phyloP scores from a whole-genome alignment of 73 alveolate genomes.

The Uronychia setigera region DNA sequence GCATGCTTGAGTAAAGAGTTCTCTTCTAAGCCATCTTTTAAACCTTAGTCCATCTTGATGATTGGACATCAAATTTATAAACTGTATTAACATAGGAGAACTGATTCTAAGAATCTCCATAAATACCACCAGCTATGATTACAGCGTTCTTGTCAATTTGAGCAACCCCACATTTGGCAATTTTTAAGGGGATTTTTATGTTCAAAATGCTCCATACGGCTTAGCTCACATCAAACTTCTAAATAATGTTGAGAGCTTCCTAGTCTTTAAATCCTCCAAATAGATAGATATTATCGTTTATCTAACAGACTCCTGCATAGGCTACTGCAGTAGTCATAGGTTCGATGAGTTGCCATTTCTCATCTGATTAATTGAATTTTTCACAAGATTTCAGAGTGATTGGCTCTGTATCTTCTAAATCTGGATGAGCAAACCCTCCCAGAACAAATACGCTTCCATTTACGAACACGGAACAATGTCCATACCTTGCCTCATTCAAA shows the following conservation, averaged over 20 bases:
- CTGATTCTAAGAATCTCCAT: conserved; percentile 21
- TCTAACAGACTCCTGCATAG: conserved; percentile 23
- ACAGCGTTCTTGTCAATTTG: conserved; percentile 20
- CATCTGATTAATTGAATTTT: conserved; percentile 10
- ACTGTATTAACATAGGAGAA: conserved; percentile 38
- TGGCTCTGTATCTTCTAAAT: conserved; percentile 30
- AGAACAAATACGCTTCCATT: conserved; percentile 27
- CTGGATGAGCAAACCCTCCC: conserved; percentile 58
- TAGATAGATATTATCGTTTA: conserved; percentile 22
- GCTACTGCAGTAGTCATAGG: conserved; percentile 33
- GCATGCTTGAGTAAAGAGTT: conserved; percentile 39
- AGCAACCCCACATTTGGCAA: conserved; percentile 44
- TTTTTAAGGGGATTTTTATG: conserved; percentile 36
- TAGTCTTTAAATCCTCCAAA: conserved; percentile 57
- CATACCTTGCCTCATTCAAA: conserved; percentile 44
- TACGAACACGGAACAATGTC: conserved; percentile 33
- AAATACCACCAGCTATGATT: conserved; percentile 54
- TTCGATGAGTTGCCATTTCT: conserved; percentile 23
- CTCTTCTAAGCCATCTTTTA: conserved; percentile 32
- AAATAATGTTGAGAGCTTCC: conserved; percentile 28
- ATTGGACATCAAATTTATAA: conserved; percentile 30
- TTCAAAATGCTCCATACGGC: conserved; percentile 44
- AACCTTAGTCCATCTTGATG: conserved; percentile 44
- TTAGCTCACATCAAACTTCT: conserved; percentile 45
- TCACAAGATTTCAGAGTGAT: conserved; percentile 41